Conservation (phyloP, 208 protist species). For the Leishmania martiniquensis region DNA sequence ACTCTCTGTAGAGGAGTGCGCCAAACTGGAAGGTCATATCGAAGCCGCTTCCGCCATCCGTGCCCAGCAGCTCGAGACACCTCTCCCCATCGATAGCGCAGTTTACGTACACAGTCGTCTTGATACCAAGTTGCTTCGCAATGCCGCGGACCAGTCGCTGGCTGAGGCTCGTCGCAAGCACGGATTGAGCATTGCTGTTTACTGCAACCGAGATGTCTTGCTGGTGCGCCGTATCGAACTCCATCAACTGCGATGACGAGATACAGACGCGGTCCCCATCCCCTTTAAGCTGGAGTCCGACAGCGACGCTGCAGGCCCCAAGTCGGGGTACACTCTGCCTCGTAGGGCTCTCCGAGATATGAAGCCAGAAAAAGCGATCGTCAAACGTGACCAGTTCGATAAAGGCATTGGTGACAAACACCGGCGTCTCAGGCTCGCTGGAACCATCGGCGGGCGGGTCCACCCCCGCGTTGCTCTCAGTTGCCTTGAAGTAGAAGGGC, state of each 20-base stretch:
- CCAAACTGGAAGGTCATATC: conserved; percentile 60
- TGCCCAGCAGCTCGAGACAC: conserved; percentile 47
- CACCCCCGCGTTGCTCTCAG: neutral
- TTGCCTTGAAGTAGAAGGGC: conserved; percentile 33
- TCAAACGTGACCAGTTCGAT: conserved; percentile 54
- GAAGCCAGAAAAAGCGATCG: conserved; percentile 67
- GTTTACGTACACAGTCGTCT: conserved; percentile 49
- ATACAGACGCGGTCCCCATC: conserved; percentile 3
- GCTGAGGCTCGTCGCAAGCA: conserved; percentile 48
- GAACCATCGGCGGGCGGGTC: neutral
- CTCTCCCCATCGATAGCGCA: conserved; percentile 59
- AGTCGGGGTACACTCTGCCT: conserved; percentile 23
- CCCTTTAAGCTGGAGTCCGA: conserved; percentile 9
- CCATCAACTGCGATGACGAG: conserved; percentile 37
- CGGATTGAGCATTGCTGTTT: conserved; percentile 33
- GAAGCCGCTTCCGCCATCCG: conserved; percentile 44
- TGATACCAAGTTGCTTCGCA: neutral
- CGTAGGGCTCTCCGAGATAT: conserved; percentile 50
- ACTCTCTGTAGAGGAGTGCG: conserved; percentile 41
- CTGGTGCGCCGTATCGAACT: conserved; percentile 18
- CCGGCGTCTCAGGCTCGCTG: neutral
- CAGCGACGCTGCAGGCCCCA: conserved; percentile 44
- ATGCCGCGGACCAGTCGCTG: conserved; percentile 46
- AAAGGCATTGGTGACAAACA: conserved; percentile 45
- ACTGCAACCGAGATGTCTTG: conserved; percentile 13